Percentiles rank a stretch among this genome's conserved stretches.
Conservation (phyloP, 2,329 filamentous ascomycete species). For the Colletotrichum sojae region DNA sequence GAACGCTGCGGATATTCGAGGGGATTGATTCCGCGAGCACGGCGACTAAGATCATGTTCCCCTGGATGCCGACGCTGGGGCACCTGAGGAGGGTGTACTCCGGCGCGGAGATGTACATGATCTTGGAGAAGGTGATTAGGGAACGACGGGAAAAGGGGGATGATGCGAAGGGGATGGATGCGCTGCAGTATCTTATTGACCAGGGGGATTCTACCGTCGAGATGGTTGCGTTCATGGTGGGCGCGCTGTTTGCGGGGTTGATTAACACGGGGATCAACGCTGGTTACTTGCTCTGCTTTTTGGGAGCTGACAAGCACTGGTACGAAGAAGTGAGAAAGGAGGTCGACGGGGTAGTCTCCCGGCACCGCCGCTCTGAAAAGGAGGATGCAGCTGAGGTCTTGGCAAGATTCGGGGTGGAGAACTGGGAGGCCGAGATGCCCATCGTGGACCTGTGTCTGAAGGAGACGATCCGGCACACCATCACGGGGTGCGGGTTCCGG, state of each 20-base stretch:
- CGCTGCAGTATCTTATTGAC: constrained; percentile 68
- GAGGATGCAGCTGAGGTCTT: constrained; percentile 56
- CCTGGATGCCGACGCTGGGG: constrained; percentile 62
- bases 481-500: constrained; percentile 64
- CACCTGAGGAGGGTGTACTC: constrained; percentile 59
- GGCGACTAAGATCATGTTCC: constrained; percentile 64
- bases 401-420: constrained; percentile 61
- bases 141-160: constrained; percentile 58
- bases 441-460: constrained; percentile 65
- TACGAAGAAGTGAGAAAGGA: constrained; percentile 60
- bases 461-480: constrained; percentile 67
- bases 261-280: constrained; percentile 71
- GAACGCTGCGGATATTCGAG: constrained; percentile 61
- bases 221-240: constrained; percentile 65
- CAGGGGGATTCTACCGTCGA: constrained; percentile 59
- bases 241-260: constrained; percentile 68
- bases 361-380: constrained; percentile 52
- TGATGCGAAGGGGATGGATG: constrained; percentile 57
- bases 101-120: constrained; percentile 62
- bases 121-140: constrained; percentile 63
- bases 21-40: constrained; percentile 60
- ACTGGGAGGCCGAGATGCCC: constrained; percentile 70
- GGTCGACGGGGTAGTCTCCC: constrained; percentile 59
- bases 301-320: constrained; percentile 64
- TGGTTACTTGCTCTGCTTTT: constrained; percentile 65